These are phyloP conservation scores for Globisporangium cederbergense DNA, from an alignment of 352 stramenopile genomes.

Conservation along the genomic window DNA sequence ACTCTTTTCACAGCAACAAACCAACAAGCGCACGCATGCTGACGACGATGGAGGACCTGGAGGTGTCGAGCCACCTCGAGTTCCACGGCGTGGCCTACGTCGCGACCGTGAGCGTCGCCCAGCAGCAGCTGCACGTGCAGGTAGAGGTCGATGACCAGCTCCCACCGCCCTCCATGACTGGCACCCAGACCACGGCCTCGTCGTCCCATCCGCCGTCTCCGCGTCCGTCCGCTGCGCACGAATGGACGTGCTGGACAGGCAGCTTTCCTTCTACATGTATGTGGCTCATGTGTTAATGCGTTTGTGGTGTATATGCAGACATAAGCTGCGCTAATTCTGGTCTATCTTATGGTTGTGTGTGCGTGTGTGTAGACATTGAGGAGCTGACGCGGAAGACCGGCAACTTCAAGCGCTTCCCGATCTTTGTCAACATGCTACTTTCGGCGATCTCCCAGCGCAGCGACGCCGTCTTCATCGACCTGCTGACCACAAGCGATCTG, in stretches of 20 bases:
- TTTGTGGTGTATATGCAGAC: not conserved
- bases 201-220: not conserved
- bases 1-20: not conserved
- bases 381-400: constrained; percentile 92
- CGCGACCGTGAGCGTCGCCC: constrained; percentile 56
- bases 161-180: not conserved
- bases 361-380: constrained; percentile 62
- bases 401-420: constrained; percentile 91
- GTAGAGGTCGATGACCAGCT: constrained; percentile 54
- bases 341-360: not conserved
- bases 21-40: not conserved
- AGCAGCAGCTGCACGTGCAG: constrained; percentile 64
- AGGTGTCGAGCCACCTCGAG: constrained; percentile 55
- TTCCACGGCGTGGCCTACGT: constrained; percentile 77
- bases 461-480: constrained; percentile 88
- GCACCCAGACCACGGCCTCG: not conserved
- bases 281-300: not conserved
- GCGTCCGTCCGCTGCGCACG: not conserved
- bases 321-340: not conserved
- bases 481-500: constrained; percentile 89
- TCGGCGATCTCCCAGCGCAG: constrained; percentile 70
- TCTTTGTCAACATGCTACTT: constrained; percentile 93
- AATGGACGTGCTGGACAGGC: constrained; percentile 51
- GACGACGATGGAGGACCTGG: constrained; percentile 35
- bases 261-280: constrained; percentile 50